Evolutionary conservation across 2,329 filamentous ascomycete species (phyloP).

Genomic region (Penicillium hordei): DNA sequence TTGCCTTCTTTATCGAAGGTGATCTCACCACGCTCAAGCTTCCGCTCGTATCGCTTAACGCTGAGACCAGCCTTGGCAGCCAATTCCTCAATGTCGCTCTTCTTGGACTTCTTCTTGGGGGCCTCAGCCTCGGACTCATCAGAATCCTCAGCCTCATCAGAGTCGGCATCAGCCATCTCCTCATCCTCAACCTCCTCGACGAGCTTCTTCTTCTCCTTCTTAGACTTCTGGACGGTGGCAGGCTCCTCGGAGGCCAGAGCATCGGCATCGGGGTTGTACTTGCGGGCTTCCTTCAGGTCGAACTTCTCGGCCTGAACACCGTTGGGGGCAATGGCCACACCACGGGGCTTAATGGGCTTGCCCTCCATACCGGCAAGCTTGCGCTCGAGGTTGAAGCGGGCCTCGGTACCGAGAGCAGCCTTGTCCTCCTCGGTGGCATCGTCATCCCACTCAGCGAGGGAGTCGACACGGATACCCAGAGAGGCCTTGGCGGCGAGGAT

Average conservation of each 20-base stretch:
- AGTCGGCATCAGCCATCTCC: conserved; percentile 46
- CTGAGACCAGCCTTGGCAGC: conserved; percentile 69
- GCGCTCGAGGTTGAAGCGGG: conserved; percentile 50
- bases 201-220: conserved; percentile 48
- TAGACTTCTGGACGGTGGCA: conserved; percentile 32
- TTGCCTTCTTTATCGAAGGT: conserved; percentile 64
- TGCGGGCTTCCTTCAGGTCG: conserved; percentile 85
- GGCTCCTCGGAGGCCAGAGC: conserved; percentile 71
- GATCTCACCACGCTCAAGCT: conserved; percentile 74
- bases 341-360: conserved; percentile 79
- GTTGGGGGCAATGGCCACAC: conserved; percentile 71
- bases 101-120: conserved; percentile 41
- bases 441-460: conserved; percentile 74
- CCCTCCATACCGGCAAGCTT: conserved; percentile 69
- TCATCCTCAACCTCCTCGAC: conserved; percentile 48
- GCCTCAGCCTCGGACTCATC: conserved; percentile 34
- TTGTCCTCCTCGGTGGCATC: conserved; percentile 87
- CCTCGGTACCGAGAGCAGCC: conserved; percentile 70
- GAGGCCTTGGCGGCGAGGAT: conserved; percentile 93
- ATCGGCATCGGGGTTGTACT: conserved; percentile 94
- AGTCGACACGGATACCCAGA: conserved; percentile 88
- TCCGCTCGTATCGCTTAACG: conserved; percentile 74
- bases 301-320: conserved; percentile 68
- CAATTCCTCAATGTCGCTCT: conserved; percentile 54
- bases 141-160: conserved; percentile 35